These are phyloP conservation scores for Liquidambar formosana DNA, from an alignment of 164 flowering plant species.

Conservation along the genomic window DNA sequence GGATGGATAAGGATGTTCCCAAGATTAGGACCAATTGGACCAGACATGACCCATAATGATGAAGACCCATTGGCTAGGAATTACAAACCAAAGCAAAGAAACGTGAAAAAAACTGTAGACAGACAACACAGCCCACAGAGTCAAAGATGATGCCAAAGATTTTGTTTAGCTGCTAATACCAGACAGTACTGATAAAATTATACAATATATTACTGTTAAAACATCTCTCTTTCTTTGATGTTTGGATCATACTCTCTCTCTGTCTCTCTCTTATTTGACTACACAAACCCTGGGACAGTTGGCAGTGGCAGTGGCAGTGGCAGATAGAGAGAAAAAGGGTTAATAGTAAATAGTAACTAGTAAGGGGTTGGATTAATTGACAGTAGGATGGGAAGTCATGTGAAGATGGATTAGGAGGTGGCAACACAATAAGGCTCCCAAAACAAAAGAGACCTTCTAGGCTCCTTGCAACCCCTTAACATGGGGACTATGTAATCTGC, in stretches of 20 bases:
- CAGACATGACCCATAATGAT: conserved; percentile 12
- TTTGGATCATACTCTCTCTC: conserved; percentile 4
- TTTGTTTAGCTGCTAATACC: conserved; percentile 8
- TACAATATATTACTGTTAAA: neutral
- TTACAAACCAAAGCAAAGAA: conserved; percentile 7
- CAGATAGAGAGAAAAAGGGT: neutral
- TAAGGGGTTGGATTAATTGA: neutral
- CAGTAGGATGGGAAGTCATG: neutral
- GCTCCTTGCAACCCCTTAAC: conserved; percentile 54
- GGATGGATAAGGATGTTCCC: conserved; percentile 20
- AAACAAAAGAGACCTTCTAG: conserved; percentile 42
- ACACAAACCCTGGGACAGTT: conserved; percentile 2
- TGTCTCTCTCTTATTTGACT: neutral
- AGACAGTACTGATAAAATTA: neutral
- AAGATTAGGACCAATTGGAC: conserved; percentile 8
- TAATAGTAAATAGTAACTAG: neutral
- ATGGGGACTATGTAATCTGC: conserved; percentile 35
- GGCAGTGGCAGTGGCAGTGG: neutral
- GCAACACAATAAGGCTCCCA: conserved; percentile 77
- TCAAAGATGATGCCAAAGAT: conserved; percentile 25
- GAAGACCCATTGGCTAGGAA: conserved; percentile 14
- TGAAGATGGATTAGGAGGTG: conserved; percentile 44
- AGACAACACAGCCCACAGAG: conserved; percentile 25
- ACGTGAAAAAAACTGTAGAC: neutral
- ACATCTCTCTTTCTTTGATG: conserved; percentile 10